Evolutionary conservation across 305 asterid genomes (phyloP).

Genomic region (Solanum hybrid): DNA sequence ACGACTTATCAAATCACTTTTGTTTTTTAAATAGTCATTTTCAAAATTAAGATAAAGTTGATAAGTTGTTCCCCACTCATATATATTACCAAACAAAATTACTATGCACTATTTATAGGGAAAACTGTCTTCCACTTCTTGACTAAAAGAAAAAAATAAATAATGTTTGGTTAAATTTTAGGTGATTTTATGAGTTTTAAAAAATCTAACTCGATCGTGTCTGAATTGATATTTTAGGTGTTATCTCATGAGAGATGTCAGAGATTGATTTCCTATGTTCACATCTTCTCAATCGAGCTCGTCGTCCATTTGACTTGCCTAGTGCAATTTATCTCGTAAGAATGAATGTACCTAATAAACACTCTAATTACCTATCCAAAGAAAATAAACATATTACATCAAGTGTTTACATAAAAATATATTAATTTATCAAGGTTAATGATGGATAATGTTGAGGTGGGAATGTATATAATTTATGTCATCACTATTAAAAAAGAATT

Average conservation of each 20-base stretch:
- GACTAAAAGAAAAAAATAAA: not conserved
- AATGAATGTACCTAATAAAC: not conserved
- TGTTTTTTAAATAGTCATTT: not conserved
- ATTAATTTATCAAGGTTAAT: not conserved
- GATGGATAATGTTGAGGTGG: not conserved
- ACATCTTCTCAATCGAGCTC: not conserved
- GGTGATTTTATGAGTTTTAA: not conserved
- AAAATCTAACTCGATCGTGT: not conserved
- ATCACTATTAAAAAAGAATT: not conserved
- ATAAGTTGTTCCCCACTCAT: not conserved
- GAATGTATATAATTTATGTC: no score
- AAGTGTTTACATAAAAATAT: no score
- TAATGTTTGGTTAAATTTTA: not conserved
- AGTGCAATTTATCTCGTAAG: not conserved
- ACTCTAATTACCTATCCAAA: no score
- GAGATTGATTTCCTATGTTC: not conserved
- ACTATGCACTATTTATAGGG: not conserved
- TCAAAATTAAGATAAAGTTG: not conserved
- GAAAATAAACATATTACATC: not conserved
- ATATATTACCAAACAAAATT: not conserved
- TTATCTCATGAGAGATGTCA: not conserved
- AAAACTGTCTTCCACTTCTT: not conserved
- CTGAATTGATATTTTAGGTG: not conserved
- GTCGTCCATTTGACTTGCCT: not conserved
- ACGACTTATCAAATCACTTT: not conserved